These are phyloP conservation scores for Pythium monospermum DNA, from an alignment of 352 stramenopile genomes.

Conservation along the genomic window DNA sequence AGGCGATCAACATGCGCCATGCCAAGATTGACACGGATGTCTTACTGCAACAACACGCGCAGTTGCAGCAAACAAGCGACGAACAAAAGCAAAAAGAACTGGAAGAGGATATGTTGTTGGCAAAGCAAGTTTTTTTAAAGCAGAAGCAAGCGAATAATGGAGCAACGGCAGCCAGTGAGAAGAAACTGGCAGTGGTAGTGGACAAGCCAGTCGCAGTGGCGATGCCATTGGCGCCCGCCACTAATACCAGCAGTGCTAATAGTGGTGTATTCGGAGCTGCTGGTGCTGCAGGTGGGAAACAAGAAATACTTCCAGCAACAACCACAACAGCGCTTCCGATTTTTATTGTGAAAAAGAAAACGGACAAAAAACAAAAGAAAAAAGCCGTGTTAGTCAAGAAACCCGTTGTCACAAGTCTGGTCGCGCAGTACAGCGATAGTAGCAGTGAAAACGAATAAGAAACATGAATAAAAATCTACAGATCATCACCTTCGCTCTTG, in stretches of 20 bases:
- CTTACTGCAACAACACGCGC: constrained; percentile 50
- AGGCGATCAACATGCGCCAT: constrained; percentile 95
- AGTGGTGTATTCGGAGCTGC: too few relatives aligned
- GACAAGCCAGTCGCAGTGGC: constrained; percentile 23
- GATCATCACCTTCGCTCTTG: neutral
- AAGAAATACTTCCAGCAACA: too few relatives aligned
- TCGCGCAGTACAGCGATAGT: constrained; percentile 79
- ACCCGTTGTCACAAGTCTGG: constrained; percentile 47
- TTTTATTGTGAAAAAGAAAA: constrained; percentile 28
- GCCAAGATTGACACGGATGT: constrained; percentile 86
- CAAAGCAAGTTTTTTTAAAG: constrained; percentile 48
- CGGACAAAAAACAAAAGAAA: constrained; percentile 24
- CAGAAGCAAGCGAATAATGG: constrained; percentile 28
- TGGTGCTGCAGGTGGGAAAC: too few relatives aligned
- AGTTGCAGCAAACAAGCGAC: constrained; percentile 24
- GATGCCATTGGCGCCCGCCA: constrained; percentile 1
- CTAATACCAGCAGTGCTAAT: too few relatives aligned
- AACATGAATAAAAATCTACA: neutral
- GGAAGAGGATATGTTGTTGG: constrained; percentile 42
- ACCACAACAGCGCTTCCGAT: constrained; percentile 15
- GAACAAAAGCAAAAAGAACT: constrained; percentile 43
- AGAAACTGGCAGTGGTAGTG: constrained; percentile 14
- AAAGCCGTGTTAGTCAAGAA: constrained; percentile 27
- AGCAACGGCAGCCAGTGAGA: neutral
- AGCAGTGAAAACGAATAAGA: constrained; percentile 29